Percentiles rank a stretch among this genome's conserved stretches.
These are phyloP conservation scores for Stenogyne calaminthoides DNA, from an alignment of 305 asterid species.

Conservation along the genomic window DNA sequence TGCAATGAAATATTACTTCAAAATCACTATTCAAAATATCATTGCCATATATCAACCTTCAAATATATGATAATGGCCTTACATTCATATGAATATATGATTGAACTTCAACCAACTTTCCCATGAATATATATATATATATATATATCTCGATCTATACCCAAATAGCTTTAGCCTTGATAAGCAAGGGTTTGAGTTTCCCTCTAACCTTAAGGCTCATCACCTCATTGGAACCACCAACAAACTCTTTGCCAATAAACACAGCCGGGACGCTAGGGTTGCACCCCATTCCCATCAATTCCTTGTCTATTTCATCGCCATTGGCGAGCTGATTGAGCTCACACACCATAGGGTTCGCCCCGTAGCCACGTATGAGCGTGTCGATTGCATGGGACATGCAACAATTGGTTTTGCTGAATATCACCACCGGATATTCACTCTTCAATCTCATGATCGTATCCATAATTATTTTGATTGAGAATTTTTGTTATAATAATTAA, in stretches of 20 bases:
- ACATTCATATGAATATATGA: no score
- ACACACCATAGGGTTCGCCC: slow-evolving; percentile 53
- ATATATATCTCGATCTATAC: slow-evolving; percentile 30
- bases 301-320: slow-evolving; percentile 51
- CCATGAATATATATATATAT: no score
- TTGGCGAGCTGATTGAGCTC: slow-evolving; percentile 53
- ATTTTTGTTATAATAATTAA: no score
- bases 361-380: slow-evolving; percentile 51
- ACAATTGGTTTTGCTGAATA: slow-evolving; percentile 62
- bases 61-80: background rate
- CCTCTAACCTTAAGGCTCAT: slow-evolving; percentile 58
- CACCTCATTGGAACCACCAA: slow-evolving; percentile 66
- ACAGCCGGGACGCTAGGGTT: slow-evolving; percentile 57
- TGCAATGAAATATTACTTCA: no score
- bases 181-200: slow-evolving; percentile 51
- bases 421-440: slow-evolving; percentile 46
- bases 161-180: slow-evolving; percentile 69
- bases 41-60: background rate
- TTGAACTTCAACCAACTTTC: no score
- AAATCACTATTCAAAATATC: no score
- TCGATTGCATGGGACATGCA: slow-evolving; percentile 50
- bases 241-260: slow-evolving; percentile 49
- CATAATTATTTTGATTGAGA: slow-evolving; percentile 38
- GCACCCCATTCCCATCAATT: slow-evolving; percentile 46
- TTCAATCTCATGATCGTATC: slow-evolving; percentile 43